phyloP scores from a whole-genome alignment of 768 basidiomycete species.

The Termitomyces sp. region DNA sequence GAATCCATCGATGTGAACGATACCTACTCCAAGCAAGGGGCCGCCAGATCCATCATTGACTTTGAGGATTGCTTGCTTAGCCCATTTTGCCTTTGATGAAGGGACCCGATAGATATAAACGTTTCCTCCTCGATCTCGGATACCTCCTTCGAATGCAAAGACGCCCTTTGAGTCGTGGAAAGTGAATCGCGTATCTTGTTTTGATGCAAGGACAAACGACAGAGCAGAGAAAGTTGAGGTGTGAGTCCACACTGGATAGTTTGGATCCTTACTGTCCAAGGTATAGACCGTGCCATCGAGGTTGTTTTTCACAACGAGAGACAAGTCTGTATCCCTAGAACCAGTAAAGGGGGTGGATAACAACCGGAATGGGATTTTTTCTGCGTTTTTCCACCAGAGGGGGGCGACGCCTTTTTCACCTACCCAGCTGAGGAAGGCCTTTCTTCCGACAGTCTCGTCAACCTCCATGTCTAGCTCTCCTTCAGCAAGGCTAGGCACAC shows the following conservation, averaged over 20 bases:
- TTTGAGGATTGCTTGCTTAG: slow-evolving; percentile 78
- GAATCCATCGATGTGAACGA: slow-evolving; percentile 27
- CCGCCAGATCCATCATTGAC: slow-evolving; percentile 67
- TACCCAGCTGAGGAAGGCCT: slow-evolving; percentile 65
- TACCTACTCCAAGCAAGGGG: slow-evolving; percentile 71
- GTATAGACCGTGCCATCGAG: slow-evolving; percentile 68
- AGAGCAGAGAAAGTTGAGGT: slow-evolving; percentile 82
- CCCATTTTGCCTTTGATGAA: slow-evolving; percentile 45
- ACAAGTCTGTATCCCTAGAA: slow-evolving; percentile 17
- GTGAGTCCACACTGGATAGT: slow-evolving; percentile 58
- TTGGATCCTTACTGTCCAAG: slow-evolving; percentile 23
- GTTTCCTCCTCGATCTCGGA: slow-evolving; percentile 66
- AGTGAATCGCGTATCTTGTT: slow-evolving; percentile 84
- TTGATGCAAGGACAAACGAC: slow-evolving; percentile 90
- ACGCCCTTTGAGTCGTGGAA: slow-evolving; percentile 62
- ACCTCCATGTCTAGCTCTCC: slow-evolving; percentile 93
- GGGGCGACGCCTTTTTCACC: slow-evolving; percentile 40
- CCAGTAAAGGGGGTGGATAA: slow-evolving; percentile 76
- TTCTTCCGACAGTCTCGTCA: slow-evolving; percentile 66
- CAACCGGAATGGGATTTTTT: slow-evolving; percentile 37
- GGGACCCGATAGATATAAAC: slow-evolving; percentile 78
- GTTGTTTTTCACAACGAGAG: slow-evolving; percentile 64
- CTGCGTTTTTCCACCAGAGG: slow-evolving; percentile 30
- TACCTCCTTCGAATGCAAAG: slow-evolving; percentile 81
- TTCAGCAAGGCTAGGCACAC: slow-evolving; percentile 74